These are phyloP conservation scores for Pseudognaphalium luteoalbum DNA, from an alignment of 129 eudicot species.

Conservation along the genomic window DNA sequence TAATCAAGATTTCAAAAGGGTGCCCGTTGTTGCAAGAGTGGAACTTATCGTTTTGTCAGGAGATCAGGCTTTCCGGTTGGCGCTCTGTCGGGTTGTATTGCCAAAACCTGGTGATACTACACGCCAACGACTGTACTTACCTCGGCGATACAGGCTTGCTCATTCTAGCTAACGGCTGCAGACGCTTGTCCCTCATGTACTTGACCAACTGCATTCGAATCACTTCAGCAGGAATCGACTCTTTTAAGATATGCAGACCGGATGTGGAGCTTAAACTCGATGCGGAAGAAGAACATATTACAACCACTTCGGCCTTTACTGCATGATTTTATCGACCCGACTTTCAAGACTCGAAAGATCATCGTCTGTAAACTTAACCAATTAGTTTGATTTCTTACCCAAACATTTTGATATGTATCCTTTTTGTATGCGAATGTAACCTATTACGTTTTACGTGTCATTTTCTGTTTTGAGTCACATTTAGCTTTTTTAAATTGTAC, in stretches of 20 bases:
- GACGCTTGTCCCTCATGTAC: constrained; percentile 42
- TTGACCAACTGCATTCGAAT: not conserved
- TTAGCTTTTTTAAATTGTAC: too few species aligned
- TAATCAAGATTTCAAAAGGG: constrained; percentile 47
- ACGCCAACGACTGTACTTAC: constrained; percentile 52
- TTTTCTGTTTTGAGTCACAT: too few species aligned
- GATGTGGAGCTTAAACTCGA: too few species aligned
- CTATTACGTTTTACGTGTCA: too few species aligned
- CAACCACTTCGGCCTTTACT: too few species aligned
- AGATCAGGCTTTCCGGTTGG: constrained; percentile 51
- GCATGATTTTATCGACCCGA: too few species aligned
- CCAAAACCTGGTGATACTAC: constrained; percentile 53
- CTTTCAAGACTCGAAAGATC: too few species aligned
- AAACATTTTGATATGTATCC: too few species aligned
- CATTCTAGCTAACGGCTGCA: constrained; percentile 55
- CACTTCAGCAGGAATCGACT: not conserved
- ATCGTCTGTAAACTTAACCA: too few species aligned
- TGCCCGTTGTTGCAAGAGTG: constrained; percentile 53
- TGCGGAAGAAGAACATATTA: too few species aligned
- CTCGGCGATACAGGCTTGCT: constrained; percentile 46
- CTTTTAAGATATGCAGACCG: not conserved
- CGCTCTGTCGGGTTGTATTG: constrained; percentile 25
- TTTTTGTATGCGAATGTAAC: too few species aligned
- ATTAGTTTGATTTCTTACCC: too few species aligned
- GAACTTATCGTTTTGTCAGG: constrained; percentile 61